Evolutionary conservation across 2,329 filamentous ascomycete genomes (phyloP).

Genomic region (Neofusicoccum laricinum): DNA sequence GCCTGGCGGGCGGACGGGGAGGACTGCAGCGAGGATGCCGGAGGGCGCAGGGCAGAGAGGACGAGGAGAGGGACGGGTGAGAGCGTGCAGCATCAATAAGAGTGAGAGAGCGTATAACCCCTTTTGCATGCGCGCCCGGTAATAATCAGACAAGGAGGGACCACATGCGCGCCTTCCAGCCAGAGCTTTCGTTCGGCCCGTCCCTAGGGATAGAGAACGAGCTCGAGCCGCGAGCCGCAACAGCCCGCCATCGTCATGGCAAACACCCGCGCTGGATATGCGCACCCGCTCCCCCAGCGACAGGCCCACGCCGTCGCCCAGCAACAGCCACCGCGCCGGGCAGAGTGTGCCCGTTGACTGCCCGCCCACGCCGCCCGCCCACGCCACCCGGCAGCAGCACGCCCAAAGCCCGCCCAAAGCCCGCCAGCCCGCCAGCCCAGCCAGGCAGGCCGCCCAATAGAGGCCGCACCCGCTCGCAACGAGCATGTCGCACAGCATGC

Average conservation of each 20-base stretch:
- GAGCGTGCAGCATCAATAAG: conserved; percentile 5
- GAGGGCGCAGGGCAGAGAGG: background rate
- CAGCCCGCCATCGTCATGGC: conserved; percentile 11
- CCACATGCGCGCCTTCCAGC: background rate
- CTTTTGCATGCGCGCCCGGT: conserved; percentile 1
- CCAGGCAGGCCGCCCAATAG: background rate
- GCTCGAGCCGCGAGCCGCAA: conserved; percentile 10
- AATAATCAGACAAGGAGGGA: conserved; percentile 7
- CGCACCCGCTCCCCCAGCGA: background rate
- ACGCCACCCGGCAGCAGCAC: background rate
- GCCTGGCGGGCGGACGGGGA: conserved; percentile 5
- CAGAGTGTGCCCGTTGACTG: background rate
- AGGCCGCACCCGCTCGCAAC: background rate
- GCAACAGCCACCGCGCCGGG: background rate
- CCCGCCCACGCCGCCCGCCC: background rate
- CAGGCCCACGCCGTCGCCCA: background rate
- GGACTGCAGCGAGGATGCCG: background rate
- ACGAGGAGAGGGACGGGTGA: background rate
- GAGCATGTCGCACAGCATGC: conserved; percentile 11
- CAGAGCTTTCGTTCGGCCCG: background rate
- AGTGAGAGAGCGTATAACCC: conserved; percentile 4
- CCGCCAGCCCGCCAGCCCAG: background rate
- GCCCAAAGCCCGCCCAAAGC: background rate
- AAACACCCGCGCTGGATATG: background rate
- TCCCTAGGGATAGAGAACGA: background rate